phyloP scores from a whole-genome alignment of 768 basidiomycete species.

The Auricularia auricula-judae region DNA sequence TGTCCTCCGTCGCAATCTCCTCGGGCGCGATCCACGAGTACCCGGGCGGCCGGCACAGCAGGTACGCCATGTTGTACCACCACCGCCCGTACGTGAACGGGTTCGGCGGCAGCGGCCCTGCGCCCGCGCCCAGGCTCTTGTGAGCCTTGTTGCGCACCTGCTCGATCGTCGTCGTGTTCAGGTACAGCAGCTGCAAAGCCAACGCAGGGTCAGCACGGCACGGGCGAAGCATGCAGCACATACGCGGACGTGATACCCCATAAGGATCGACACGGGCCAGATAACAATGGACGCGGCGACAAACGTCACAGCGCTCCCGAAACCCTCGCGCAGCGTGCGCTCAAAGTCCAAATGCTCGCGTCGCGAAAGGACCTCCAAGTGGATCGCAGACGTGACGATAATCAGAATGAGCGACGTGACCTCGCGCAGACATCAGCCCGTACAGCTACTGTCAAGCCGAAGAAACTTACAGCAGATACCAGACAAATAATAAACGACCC shows the following conservation, averaged over 20 bases:
- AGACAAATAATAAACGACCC: conserved; percentile 84
- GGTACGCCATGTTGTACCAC: conserved; percentile 60
- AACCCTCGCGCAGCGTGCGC: conserved; percentile 36
- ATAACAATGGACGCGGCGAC: conserved; percentile 58
- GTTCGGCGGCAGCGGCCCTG: conserved; percentile 51
- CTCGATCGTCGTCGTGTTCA: conserved; percentile 94
- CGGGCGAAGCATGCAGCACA: conserved; percentile 18
- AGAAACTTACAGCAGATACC: conserved; percentile 49
- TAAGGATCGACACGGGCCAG: conserved; percentile 72
- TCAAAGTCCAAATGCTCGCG: conserved; percentile 37
- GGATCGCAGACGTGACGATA: conserved; percentile 74
- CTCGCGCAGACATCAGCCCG: conserved; percentile 26
- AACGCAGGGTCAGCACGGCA: not conserved
- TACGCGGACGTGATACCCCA: conserved; percentile 81
- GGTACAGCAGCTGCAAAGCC: conserved; percentile 48
- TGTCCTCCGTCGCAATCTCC: conserved; percentile 57
- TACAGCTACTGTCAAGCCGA: not conserved
- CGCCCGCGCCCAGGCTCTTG: conserved; percentile 50
- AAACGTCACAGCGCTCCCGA: conserved; percentile 77
- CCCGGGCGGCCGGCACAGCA: conserved; percentile 72
- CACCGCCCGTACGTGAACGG: conserved; percentile 78
- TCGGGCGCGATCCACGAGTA: conserved; percentile 67
- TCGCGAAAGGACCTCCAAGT: conserved; percentile 58
- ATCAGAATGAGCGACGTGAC: conserved; percentile 64
- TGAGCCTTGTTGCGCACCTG: conserved; percentile 84